Evolutionary conservation across 305 asterid genomes (phyloP).

Genomic region (Solanum hybrid): DNA sequence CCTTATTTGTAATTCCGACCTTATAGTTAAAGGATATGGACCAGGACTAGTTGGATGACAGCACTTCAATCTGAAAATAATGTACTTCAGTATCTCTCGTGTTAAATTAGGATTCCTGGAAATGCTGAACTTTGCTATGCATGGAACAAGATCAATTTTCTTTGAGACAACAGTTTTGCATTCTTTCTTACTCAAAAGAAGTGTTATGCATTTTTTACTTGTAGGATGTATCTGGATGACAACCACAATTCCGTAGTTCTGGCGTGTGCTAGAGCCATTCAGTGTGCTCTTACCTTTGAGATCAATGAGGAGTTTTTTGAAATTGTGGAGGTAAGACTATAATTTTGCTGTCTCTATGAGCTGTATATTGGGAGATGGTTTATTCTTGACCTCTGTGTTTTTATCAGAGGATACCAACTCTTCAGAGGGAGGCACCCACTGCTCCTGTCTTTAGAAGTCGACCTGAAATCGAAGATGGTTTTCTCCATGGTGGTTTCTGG

Average conservation of each 20-base stretch:
- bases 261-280: constrained; percentile 83
- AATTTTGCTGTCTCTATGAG: not conserved
- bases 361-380: not conserved
- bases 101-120: not conserved
- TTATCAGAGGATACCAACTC: constrained; percentile 58
- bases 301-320: constrained; percentile 54
- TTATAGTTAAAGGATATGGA: not conserved
- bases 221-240: constrained; percentile 83
- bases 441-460: constrained; percentile 92
- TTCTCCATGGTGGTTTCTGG: constrained; percentile 96
- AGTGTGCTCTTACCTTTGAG: constrained; percentile 53
- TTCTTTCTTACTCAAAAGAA: not conserved
- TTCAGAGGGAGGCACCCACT: constrained; percentile 41
- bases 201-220: constrained; percentile 9
- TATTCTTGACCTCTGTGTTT: constrained; percentile 9
- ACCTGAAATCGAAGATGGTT: constrained; percentile 67
- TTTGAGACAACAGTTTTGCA: not conserved
- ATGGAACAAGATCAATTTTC: not conserved
- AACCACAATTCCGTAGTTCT: constrained; percentile 74
- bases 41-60: not conserved
- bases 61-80: not conserved
- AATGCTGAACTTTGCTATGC: not conserved
- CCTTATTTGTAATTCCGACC: not conserved
- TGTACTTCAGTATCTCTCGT: not conserved
- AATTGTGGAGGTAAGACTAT: constrained; percentile 55